Conservation (phyloP, 2,329 filamentous ascomycete species). For the Ceratocystis cubensis region DNA sequence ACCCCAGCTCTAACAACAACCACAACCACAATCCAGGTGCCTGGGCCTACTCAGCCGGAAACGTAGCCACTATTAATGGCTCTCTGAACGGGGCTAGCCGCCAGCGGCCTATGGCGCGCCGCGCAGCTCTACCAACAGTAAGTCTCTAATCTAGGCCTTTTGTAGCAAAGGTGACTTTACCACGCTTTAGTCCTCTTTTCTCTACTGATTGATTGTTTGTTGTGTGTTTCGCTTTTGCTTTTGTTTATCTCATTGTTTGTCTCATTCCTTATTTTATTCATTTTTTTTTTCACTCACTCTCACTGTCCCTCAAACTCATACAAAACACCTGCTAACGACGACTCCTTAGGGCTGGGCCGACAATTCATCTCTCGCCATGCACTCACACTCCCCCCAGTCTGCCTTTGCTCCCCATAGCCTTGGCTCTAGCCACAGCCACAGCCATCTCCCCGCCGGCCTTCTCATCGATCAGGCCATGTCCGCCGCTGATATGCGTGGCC, state of each 20-base stretch:
- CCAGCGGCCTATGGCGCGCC: slow-evolving; percentile 41
- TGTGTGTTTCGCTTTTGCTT: no score
- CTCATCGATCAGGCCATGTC: slow-evolving; percentile 31
- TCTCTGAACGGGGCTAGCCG: slow-evolving; percentile 53
- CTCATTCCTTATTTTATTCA: no score
- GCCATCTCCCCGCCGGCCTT: slow-evolving; percentile 32
- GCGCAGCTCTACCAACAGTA: slow-evolving; percentile 60
- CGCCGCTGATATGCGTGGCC: slow-evolving; percentile 27
- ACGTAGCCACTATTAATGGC: slow-evolving; percentile 49
- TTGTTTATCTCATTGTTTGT: no score
- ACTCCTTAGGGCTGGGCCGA: slow-evolving; percentile 39
- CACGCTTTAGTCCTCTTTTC: no score
- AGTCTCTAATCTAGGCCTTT: slow-evolving; percentile 29
- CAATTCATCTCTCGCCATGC: slow-evolving; percentile 34
- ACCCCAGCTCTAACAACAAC: slow-evolving; percentile 46
- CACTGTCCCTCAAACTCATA: slow-evolving; percentile 10
- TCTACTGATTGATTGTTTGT: no score
- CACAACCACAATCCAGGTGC: neutral
- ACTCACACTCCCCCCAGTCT: slow-evolving; percentile 27
- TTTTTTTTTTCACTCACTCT: neutral
- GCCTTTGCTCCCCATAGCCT: slow-evolving; percentile 29
- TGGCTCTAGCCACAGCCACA: slow-evolving; percentile 29
- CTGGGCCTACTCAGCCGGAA: slow-evolving; percentile 62
- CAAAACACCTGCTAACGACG: slow-evolving; percentile 21
- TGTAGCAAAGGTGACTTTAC: no score